Conservation (phyloP, 257 asterid species). For the Forsythia viridissima region DNA sequence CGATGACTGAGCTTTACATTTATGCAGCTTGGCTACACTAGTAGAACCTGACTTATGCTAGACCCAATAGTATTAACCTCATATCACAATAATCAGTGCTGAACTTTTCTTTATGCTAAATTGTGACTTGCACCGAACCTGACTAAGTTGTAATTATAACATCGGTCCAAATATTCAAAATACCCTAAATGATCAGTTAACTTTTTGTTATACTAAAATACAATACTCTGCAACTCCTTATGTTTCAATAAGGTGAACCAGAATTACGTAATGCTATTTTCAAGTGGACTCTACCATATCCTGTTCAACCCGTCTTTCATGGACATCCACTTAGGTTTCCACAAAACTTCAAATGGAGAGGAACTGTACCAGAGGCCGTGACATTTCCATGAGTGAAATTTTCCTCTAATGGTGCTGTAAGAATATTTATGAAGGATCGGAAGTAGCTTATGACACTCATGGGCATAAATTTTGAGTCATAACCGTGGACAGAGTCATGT, state of each 20-base stretch:
- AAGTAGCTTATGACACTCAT: background rate
- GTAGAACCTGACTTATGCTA: background rate
- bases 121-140: background rate
- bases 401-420: background rate
- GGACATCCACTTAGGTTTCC: background rate
- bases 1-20: background rate
- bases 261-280: background rate
- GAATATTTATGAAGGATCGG: background rate
- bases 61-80: background rate
- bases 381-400: background rate
- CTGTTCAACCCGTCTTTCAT: background rate
- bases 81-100: background rate
- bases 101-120: background rate
- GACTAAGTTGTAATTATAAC: constrained; percentile 8
- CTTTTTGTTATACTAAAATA: background rate
- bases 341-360: background rate
- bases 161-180: background rate
- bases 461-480: background rate
- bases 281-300: background rate
- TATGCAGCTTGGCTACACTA: constrained; percentile 17
- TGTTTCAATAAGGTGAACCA: background rate
- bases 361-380: constrained; percentile 5
- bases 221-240: background rate
- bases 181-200: background rate
- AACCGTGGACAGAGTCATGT: background rate